Conservation (phyloP, 2,329 filamentous ascomycete species). For the Elsinoe australis region DNA sequence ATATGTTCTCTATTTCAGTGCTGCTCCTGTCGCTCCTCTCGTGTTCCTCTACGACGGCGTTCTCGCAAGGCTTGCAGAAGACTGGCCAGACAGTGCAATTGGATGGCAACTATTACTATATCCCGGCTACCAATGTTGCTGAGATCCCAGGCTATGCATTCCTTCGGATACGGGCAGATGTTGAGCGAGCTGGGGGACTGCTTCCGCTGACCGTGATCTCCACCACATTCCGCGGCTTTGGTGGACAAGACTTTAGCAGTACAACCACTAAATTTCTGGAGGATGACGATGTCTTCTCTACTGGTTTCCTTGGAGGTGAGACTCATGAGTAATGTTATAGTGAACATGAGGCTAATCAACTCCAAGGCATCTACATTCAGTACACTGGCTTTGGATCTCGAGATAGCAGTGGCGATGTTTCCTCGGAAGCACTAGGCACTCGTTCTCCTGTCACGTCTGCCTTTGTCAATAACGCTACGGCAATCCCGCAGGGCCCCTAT, state of each 20-base stretch:
- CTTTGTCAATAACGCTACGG: constrained; percentile 20
- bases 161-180: constrained; percentile 19
- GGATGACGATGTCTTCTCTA: constrained; percentile 37
- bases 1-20: background rate
- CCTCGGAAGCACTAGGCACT: constrained; percentile 15
- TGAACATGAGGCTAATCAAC: background rate
- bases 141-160: constrained; percentile 24
- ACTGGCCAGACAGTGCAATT: constrained; percentile 37
- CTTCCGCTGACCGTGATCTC: constrained; percentile 36
- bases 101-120: constrained; percentile 35
- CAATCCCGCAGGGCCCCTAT: constrained; percentile 43
- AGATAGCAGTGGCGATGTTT: constrained; percentile 10
- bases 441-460: constrained; percentile 18
- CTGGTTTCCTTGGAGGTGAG: constrained; percentile 33
- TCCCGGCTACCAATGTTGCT: constrained; percentile 33
- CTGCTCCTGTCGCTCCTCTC: background rate
- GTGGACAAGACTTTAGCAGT: constrained; percentile 23
- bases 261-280: constrained; percentile 28
- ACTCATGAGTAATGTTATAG: background rate
- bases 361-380: constrained; percentile 20
- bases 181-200: constrained; percentile 25
- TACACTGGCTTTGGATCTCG: constrained; percentile 18
- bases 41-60: background rate
- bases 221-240: constrained; percentile 24
- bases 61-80: background rate